Evolutionary conservation across 202 grass and related monocot species (phyloP).

Genomic region (Zoysia matrella): DNA sequence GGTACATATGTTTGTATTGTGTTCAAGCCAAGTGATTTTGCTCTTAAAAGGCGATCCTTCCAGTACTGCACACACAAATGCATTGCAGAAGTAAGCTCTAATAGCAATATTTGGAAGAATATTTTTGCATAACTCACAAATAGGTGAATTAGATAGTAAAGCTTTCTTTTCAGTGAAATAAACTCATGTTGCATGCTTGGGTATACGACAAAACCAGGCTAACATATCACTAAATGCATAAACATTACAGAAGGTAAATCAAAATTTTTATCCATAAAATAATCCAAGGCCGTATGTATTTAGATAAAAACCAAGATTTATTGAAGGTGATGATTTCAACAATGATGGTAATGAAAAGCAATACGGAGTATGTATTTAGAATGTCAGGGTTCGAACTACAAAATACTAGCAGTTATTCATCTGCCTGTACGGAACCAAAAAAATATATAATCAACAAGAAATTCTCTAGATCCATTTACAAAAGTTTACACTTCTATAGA

Average conservation of each 20-base stretch:
- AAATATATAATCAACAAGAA: not conserved
- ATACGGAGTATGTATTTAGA: not conserved
- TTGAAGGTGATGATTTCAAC: not conserved
- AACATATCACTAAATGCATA: not conserved
- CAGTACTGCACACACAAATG: slow-evolving; percentile 72
- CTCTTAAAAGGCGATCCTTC: slow-evolving; percentile 90
- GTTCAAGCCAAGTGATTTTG: slow-evolving; percentile 91
- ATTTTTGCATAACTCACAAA: not conserved
- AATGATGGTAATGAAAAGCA: not conserved
- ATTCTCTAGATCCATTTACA: not conserved
- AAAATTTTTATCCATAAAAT: not conserved
- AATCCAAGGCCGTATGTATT: not conserved
- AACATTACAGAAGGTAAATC: not conserved
- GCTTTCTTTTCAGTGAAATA: not conserved
- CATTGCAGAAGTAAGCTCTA: slow-evolving; percentile 25
- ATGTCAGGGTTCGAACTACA: not conserved
- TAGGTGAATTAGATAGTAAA: not conserved
- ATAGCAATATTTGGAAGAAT: slow-evolving; percentile 21
- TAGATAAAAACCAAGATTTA: not conserved
- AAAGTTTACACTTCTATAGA: not conserved
- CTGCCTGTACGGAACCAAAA: not conserved
- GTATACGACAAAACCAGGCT: not conserved
- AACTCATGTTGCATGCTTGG: not conserved
- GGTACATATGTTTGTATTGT: slow-evolving; percentile 96
- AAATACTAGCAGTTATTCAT: not conserved